Conservation (phyloP, 2,329 filamentous ascomycete genomes). For the Fusarium sp. region DNA sequence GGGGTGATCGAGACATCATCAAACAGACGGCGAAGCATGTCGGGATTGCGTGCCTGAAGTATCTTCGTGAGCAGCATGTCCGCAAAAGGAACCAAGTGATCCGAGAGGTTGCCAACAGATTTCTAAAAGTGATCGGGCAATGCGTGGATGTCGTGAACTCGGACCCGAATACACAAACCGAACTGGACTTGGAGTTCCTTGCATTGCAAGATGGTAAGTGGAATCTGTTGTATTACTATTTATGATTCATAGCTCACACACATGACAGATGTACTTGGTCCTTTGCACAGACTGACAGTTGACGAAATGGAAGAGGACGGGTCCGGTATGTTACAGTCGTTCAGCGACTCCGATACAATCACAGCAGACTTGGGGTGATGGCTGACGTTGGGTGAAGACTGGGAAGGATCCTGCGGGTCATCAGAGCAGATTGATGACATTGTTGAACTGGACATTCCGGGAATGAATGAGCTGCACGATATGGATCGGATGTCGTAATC, state of each 20-base stretch:
- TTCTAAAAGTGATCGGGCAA: slow-evolving; percentile 59
- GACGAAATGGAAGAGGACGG: slow-evolving; percentile 71
- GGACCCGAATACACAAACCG: slow-evolving; percentile 51
- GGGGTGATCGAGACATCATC: slow-evolving; percentile 44
- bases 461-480: slow-evolving; percentile 58
- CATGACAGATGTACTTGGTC: slow-evolving; percentile 57
- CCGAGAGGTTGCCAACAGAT: slow-evolving; percentile 57
- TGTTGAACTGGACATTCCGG: slow-evolving; percentile 61
- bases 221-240: background rate
- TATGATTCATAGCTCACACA: slow-evolving; percentile 33
- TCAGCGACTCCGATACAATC: slow-evolving; percentile 47
- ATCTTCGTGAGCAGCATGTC: slow-evolving; percentile 63
- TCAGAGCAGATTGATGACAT: slow-evolving; percentile 68
- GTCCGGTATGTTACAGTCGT: slow-evolving; percentile 65
- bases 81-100: slow-evolving; percentile 58
- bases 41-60: slow-evolving; percentile 61
- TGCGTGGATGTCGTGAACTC: slow-evolving; percentile 59
- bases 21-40: slow-evolving; percentile 54
- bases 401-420: slow-evolving; percentile 67
- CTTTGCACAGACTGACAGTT: slow-evolving; percentile 67
- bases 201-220: slow-evolving; percentile 49
- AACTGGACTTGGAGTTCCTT: slow-evolving; percentile 50
- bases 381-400: slow-evolving; percentile 58
- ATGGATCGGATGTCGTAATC: slow-evolving; percentile 44
- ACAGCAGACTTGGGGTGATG: slow-evolving; percentile 46